Base-by-base conservation (phyloP, 352 stramenopile species). In the Globisporangium takayamanum region DNA sequence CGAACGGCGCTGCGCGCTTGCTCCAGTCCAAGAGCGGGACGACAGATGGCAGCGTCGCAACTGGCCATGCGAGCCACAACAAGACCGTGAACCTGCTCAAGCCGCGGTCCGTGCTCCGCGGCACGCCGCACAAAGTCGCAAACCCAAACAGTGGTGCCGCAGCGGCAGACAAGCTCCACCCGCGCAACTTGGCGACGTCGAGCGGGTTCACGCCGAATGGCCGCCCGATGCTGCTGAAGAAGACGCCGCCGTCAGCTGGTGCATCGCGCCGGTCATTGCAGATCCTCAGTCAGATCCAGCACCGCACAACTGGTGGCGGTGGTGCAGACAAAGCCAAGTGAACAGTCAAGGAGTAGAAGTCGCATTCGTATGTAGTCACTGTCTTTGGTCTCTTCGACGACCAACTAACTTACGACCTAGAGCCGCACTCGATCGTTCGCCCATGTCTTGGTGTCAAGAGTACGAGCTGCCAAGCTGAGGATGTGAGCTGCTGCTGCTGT, bases 71-170 rank as follows among this genome's bases (percentile, higher is more conserved):
- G 5, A 12, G 26, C 3, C 26, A 41, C 25, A 73, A 66, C 59
- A 89, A 90, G 64, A 75, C 80, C 10, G 80, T 92, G 11, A 90
- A 94, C 64, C 89, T 83, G 72, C 70, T 94, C 44, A 89, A 91
- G 59, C 80, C 81, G 3, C 81, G 84, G 22, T 88, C 81, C 1
- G 80, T 92, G 28, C 56, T 71, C 20, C 62, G 56, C 48, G 49
- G 66, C 30, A 54, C 59, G 37, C 48, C 42, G 36, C 48, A 61
- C 22, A 30, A 68, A 42, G 46, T 59, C 7, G 37, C 42, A 28
- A 60, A 26, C 36, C 58, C 51, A 20, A 46, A 46, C 28, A 56
- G 63, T 22, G 60, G 59, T 41, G 52, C n/a, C 15, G 28, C 20
- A 2, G n/a, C 50, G 22, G 61, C 16, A 14, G 44, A 58, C 18